These are phyloP conservation scores for Russula sp. DNA, from an alignment of 768 basidiomycete species.

Conservation along the genomic window DNA sequence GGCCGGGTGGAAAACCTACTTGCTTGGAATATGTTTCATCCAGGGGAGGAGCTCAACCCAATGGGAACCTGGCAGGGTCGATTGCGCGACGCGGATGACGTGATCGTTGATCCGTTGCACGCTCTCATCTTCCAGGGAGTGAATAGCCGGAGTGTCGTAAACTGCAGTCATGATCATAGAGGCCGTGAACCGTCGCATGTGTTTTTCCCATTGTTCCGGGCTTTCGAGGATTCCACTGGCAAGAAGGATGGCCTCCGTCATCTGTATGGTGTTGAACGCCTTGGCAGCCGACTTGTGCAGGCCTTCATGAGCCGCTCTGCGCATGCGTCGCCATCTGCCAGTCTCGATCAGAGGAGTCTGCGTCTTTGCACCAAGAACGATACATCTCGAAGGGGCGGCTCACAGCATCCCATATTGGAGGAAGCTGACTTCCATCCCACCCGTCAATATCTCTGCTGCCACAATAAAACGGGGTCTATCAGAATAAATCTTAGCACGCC, in stretches of 20 bases:
- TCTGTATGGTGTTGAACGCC: slow-evolving; percentile 17
- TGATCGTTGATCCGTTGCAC: slow-evolving; percentile 18
- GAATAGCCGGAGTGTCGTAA: slow-evolving; percentile 17
- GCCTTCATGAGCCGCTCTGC: slow-evolving; percentile 21
- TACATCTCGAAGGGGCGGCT: background rate
- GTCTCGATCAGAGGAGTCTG: background rate
- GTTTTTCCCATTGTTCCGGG: slow-evolving; percentile 16
- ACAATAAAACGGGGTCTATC: slow-evolving; percentile 39
- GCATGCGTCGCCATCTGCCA: slow-evolving; percentile 20
- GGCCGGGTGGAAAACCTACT: background rate
- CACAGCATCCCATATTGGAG: slow-evolving; percentile 18
- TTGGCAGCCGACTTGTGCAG: slow-evolving; percentile 16
- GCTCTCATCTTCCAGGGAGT: slow-evolving; percentile 13
- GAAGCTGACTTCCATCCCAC: slow-evolving; percentile 19
- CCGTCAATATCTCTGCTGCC: slow-evolving; percentile 21
- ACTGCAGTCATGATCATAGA: slow-evolving; percentile 23
- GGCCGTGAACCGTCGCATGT: slow-evolving; percentile 22
- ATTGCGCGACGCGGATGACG: slow-evolving; percentile 15
- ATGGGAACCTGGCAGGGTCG: slow-evolving; percentile 16
- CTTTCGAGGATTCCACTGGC: slow-evolving; percentile 10
- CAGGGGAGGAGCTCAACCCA: slow-evolving; percentile 21
- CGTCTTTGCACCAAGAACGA: background rate
- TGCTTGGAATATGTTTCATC: slow-evolving; percentile 23
- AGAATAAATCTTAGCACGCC: slow-evolving; percentile 44
- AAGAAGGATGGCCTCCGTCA: slow-evolving; percentile 17